A percentile compares a stretch with the other conserved stretches of the same genome.
Conservation (phyloP, 352 stramenopile genomes). For the Pythium aristosporum region DNA sequence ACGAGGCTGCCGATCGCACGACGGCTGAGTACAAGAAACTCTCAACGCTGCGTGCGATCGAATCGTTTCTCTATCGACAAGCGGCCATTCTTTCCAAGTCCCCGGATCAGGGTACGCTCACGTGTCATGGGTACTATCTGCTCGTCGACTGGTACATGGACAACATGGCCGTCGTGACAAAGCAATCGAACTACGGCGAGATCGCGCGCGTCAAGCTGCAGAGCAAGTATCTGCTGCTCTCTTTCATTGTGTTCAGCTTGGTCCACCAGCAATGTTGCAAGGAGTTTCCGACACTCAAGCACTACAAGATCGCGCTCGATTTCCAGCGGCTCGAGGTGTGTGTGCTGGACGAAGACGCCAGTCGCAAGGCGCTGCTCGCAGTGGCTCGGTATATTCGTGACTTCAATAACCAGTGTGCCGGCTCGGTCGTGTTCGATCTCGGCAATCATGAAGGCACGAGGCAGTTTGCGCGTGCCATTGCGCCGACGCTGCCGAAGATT, state of each 20-base stretch:
- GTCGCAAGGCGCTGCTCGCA: not conserved
- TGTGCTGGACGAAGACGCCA: not conserved
- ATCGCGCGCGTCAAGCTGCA: slow-evolving; percentile 10
- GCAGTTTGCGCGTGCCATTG: not conserved
- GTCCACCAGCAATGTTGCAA: not conserved
- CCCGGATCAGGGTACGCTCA: not conserved
- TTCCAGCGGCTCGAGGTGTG: slow-evolving; percentile 14
- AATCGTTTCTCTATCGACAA: slow-evolving; percentile 8
- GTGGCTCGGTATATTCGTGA: slow-evolving; percentile 3
- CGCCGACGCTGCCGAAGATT: not conserved
- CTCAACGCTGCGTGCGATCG: not conserved
- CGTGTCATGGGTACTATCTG: slow-evolving; percentile 1
- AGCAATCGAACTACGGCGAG: slow-evolving; percentile 6
- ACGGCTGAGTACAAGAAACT: slow-evolving; percentile 1
- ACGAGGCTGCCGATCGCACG: not conserved
- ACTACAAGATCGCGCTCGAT: slow-evolving; percentile 19
- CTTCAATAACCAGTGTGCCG: not conserved
- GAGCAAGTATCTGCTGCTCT: slow-evolving; percentile 15
- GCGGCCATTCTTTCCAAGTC: not conserved
- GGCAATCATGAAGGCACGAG: slow-evolving; percentile 6
- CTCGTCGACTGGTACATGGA: slow-evolving; percentile 10
- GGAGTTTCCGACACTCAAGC: not conserved
- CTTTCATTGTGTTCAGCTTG: slow-evolving; percentile 11
- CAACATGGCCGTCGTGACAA: slow-evolving; percentile 9
- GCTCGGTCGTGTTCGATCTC: slow-evolving; percentile 10